A percentile compares a stretch with the other conserved stretches of the same genome.
Evolutionary conservation across 2,329 filamentous ascomycete species (phyloP).

Genomic region (Sclerotinia subarctica): DNA sequence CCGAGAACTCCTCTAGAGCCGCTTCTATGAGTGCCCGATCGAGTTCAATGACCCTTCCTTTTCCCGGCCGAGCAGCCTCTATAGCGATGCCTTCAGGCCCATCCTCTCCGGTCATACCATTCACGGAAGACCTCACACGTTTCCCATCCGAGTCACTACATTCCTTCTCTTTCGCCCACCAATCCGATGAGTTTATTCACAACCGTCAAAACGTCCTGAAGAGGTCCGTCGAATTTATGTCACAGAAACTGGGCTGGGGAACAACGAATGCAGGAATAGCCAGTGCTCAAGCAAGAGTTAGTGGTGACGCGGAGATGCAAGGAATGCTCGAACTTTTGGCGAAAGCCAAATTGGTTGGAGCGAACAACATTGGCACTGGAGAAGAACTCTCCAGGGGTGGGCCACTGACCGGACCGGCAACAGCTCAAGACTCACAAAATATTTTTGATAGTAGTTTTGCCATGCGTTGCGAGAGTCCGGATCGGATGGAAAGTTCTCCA

Average conservation of each 20-base stretch:
- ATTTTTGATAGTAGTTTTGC: constrained; percentile 82
- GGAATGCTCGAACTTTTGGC: constrained; percentile 86
- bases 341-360: constrained; percentile 73
- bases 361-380: constrained; percentile 55
- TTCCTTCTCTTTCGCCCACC: constrained; percentile 96
- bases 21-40: constrained; percentile 60
- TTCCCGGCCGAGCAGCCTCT: constrained; percentile 46
- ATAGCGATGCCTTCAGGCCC: constrained; percentile 50
- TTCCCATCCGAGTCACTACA: constrained; percentile 96
- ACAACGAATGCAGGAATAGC: constrained; percentile 71
- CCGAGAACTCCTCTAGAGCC: constrained; percentile 60
- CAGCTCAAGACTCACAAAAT: constrained; percentile 65
- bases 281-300: constrained; percentile 77
- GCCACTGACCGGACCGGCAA: constrained; percentile 77
- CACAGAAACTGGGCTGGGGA: constrained; percentile 75
- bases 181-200: constrained; percentile 87
- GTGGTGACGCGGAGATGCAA: constrained; percentile 82
- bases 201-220: constrained; percentile 91
- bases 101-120: constrained; percentile 65
- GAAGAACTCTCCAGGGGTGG: constrained; percentile 47
- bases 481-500: constrained; percentile 39
- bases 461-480: constrained; percentile 51
- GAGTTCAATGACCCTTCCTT: constrained; percentile 62
- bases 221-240: constrained; percentile 91
- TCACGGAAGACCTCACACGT: constrained; percentile 82